Evolutionary conservation across 2,329 filamentous ascomycete genomes (phyloP), one percentile per base, ranked within the genome.

Genomic region (Clarireedia sp.): DNA sequence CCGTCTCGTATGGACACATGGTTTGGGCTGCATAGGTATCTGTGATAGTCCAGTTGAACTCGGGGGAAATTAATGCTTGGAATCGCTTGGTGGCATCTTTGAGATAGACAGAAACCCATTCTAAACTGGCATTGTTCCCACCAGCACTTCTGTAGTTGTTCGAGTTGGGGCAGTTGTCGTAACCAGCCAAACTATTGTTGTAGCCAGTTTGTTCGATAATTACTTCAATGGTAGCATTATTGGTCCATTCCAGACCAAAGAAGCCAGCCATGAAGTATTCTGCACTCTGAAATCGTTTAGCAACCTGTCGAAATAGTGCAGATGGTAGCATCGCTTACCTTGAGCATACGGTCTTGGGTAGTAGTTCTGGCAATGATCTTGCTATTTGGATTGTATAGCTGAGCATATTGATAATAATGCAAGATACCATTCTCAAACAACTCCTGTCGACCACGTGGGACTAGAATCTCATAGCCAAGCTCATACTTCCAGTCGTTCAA

Each of bases 191-290:
- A 0, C 83, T 86, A 66, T 89, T 89, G 70, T 90, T 90, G 68
- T 80, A 86, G 2, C 74, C 74, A 1, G 66, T 64, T 16, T 75
- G 71, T 64, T 90, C 87, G 41, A 89, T 87, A 10, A 86, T 83
- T 14, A 87, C 75, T 63, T 89, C 82, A n/a, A 89, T 77, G 0
- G 83, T 88, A 6, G 78, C 86, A 65, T 89, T 87, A 29, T 82
- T 77, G 1, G 82, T 77, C 86, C 86, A 90, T 47, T 85, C 79
- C 0, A 89, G 76, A 0, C 87, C 87, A 65, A 90, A 90, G 72
- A 90, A 90, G 0, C 87, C 87, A 5, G 86, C 84, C 66, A 90
- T 72, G 70, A 89, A 90, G 69, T 90, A 86, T 69, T 90, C 86
- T 3, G 86, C 86, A 44, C 62, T 40, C 66, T 68, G 29, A 4